Evolutionary conservation across 352 stramenopile species (phyloP).

Genomic region (Globisporangium parvum): DNA sequence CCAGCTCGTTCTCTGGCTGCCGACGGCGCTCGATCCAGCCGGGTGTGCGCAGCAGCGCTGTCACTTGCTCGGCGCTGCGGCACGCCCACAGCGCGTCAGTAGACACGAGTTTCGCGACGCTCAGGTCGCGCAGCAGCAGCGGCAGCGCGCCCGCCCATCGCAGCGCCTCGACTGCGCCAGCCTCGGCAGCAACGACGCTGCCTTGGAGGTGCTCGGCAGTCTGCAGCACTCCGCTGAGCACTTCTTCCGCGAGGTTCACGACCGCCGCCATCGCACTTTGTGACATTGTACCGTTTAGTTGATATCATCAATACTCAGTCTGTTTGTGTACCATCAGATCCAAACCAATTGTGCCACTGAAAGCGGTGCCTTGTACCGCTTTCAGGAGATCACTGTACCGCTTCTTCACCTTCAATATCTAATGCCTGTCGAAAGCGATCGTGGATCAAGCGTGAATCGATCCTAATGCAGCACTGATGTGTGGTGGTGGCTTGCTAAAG

Average conservation of each 20-base stretch:
- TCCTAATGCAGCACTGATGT: too few species aligned
- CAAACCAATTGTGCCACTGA: too few species aligned
- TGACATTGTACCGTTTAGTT: too few species aligned
- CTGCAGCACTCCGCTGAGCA: slow-evolving; percentile 46
- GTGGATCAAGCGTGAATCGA: too few species aligned
- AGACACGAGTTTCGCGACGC: slow-evolving; percentile 40
- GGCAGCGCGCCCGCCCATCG: slow-evolving; percentile 61
- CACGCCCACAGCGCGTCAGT: slow-evolving; percentile 31
- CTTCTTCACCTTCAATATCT: too few species aligned
- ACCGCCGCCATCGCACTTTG: too few species aligned
- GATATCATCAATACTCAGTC: too few species aligned
- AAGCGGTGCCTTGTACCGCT: too few species aligned
- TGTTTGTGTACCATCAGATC: too few species aligned
- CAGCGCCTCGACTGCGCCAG: slow-evolving; percentile 50
- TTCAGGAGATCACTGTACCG: too few species aligned
- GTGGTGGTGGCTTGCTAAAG: too few species aligned
- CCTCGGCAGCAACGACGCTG: slow-evolving; percentile 42
- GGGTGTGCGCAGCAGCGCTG: slow-evolving; percentile 16
- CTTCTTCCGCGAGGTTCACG: slow-evolving; percentile 55
- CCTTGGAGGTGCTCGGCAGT: slow-evolving; percentile 48
- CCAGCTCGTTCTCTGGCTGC: slow-evolving; percentile 1
- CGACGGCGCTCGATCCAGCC: not conserved
- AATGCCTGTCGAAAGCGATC: too few species aligned
- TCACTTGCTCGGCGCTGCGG: slow-evolving; percentile 13
- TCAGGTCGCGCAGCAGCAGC: slow-evolving; percentile 56